Percentiles rank a stretch among this genome's conserved stretches.
These are phyloP conservation scores for Globisporangium cystogenes DNA, from an alignment of 352 stramenopile genomes.

Conservation along the genomic window DNA sequence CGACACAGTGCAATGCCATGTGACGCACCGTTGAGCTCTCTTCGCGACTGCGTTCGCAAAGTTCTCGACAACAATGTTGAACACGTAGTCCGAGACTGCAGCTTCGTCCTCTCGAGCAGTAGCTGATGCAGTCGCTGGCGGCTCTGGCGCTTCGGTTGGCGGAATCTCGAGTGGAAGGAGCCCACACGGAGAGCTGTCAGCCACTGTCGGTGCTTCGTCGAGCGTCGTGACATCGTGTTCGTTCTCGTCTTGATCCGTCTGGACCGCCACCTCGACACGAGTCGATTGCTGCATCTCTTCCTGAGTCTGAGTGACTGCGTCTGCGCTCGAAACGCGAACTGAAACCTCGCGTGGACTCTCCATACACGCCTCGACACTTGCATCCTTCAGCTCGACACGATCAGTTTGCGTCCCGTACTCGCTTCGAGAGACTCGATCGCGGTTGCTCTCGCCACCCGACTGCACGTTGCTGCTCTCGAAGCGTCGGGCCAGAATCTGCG, in stretches of 20 bases:
- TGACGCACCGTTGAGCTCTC: constrained; percentile 30
- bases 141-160: too few relatives aligned
- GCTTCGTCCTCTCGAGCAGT: background rate
- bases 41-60: constrained; percentile 17
- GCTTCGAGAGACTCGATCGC: constrained; percentile 3
- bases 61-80: constrained; percentile 8
- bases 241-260: constrained; percentile 1
- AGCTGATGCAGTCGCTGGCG: background rate
- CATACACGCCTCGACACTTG: constrained; percentile 1
- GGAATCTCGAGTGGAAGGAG: background rate
- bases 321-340: background rate
- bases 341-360: background rate
- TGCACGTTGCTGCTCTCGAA: constrained; percentile 15
- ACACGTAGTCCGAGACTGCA: constrained; percentile 9
- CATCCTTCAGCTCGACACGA: constrained; percentile 5
- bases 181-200: background rate
- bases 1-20: background rate
- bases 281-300: background rate
- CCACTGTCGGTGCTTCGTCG: background rate
- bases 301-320: constrained; percentile 2
- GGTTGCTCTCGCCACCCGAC: constrained; percentile 4
- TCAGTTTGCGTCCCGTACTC: constrained; percentile 14
- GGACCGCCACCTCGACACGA: background rate
- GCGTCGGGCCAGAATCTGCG: constrained; percentile 8
- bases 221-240: background rate